Conservation (phyloP, 441 rosid genomes). For the Sinapis alba region DNA sequence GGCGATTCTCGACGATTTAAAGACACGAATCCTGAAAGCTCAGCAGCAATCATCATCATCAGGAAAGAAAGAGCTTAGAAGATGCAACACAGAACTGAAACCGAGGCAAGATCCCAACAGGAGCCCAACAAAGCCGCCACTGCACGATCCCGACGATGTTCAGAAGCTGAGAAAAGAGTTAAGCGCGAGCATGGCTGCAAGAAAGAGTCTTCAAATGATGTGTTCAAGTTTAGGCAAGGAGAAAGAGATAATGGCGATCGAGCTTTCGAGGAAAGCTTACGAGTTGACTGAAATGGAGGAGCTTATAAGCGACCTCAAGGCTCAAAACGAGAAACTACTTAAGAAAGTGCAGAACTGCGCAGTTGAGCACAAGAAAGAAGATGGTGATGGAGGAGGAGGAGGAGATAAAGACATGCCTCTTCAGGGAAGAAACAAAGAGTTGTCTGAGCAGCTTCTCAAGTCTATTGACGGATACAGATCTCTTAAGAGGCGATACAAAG, state of each 20-base stretch:
- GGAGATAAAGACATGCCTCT: constrained; percentile 45
- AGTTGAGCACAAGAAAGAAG: constrained; percentile 42
- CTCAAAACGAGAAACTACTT: constrained; percentile 58
- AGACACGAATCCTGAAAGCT: constrained; percentile 61
- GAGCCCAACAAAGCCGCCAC: constrained; percentile 32
- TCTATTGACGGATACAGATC: constrained; percentile 71
- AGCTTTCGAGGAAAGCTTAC: constrained; percentile 64
- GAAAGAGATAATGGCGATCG: constrained; percentile 74
- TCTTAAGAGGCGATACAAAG: constrained; percentile 65
- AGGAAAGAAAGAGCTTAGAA: constrained; percentile 58
- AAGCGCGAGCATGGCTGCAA: constrained; percentile 54
- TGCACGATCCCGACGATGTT: constrained; percentile 44
- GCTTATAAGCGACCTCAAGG: constrained; percentile 57
- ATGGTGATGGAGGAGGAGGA: constrained; percentile 29
- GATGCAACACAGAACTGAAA: constrained; percentile 75
- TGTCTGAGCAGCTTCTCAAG: constrained; percentile 74
- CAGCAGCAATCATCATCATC: constrained; percentile 50
- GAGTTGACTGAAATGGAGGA: constrained; percentile 70
- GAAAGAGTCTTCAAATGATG: constrained; percentile 78
- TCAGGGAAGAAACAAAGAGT: constrained; percentile 62
- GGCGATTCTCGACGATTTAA: constrained; percentile 72
- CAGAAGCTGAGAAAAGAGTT: constrained; percentile 60
- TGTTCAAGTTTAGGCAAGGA: constrained; percentile 88
- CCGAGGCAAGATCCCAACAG: constrained; percentile 33
- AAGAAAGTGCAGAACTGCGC: constrained; percentile 58